Conservation (phyloP, 768 basidiomycete species). For the Leucosporidium creatinivorum region DNA sequence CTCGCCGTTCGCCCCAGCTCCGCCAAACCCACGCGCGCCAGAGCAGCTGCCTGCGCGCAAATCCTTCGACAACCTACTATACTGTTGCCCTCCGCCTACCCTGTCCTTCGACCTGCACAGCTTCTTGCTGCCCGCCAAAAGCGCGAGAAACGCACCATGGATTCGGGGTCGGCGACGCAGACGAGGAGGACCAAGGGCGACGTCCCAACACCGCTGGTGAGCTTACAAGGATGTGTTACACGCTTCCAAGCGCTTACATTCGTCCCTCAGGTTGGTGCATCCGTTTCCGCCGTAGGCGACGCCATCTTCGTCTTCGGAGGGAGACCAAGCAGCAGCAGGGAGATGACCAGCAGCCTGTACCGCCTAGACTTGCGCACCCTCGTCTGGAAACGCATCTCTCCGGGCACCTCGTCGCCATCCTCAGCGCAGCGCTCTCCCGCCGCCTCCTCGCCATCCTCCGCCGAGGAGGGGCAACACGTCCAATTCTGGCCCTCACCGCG, state of each 20-base stretch:
- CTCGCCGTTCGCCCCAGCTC: too few species aligned
- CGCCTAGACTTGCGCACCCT: conserved; percentile 75
- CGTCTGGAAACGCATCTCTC: conserved; percentile 57
- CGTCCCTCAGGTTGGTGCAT: conserved; percentile 70
- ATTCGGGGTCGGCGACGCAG: not conserved
- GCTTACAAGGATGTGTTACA: too few species aligned
- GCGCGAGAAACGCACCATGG: too few species aligned
- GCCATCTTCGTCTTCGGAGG: conserved; percentile 91
- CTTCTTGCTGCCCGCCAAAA: too few species aligned
- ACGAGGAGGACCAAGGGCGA: conserved; percentile 67
- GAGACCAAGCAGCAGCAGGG: conserved; percentile 71
- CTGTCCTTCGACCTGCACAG: too few species aligned
- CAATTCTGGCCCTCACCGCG: conserved; percentile 56
- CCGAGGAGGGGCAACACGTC: not conserved
- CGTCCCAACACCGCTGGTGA: conserved; percentile 79
- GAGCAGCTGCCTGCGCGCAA: too few species aligned
- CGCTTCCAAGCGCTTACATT: too few species aligned
- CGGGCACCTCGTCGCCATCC: not conserved
- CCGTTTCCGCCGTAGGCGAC: conserved; percentile 70
- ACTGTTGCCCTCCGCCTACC: too few species aligned
- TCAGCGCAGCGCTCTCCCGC: not conserved
- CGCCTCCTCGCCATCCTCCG: not conserved
- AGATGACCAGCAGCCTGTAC: conserved; percentile 86
- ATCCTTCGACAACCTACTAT: too few species aligned
- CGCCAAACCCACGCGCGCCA: too few species aligned